Base-by-base conservation (phyloP, 1,284 basidiomycete genomes). In the Volvariella volvacea region DNA sequence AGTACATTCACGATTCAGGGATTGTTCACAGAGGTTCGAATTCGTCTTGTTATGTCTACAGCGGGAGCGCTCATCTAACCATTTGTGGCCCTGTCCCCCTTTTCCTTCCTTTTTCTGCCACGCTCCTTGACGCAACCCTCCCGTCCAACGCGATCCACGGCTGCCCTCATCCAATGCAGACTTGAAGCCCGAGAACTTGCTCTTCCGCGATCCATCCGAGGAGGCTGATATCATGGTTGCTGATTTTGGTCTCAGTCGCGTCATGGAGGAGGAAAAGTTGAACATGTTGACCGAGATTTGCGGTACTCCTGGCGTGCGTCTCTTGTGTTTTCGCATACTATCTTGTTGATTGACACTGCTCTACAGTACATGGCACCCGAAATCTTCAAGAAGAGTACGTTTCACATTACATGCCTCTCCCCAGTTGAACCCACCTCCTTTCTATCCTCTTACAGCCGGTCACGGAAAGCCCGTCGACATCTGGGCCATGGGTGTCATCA, bases 401-500 rank as follows among this genome's bases (percentile, higher is more conserved):
- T 3, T n/a, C n/a, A n/a, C n/a, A n/a, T n/a, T n/a, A n/a, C n/a
- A n/a, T 31, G 31, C 12, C 16, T 52, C 10, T 39, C 15, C 25
- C 25, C 22, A 41, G 25, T 30, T 25, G 17, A 45, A 10, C 10
- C 25, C 36, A 28, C 28, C 9, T 34, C 15, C 28, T 22, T 22
- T 51, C 46, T 55, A 41, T 42, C 31, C 22, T 42, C 22, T 12
- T 43, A 19, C 58, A 89, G 87, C 82, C 43, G 95, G 95, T 0
- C 94, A 99, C 57, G 84, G 90, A 34, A 96, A 92, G 66, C 93
- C 95, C 0, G 95, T 98, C 20, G 95, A 97, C 60, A 74, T 98
- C 51, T 97, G 92, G 92, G 92, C 93, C 0, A 93, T 96, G 78
- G 93, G 93, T 45, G 93, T 97, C 44, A 92, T 96, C 63, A 88